Conservation (phyloP, 2,329 filamentous ascomycete genomes). For the Cladosporium oxysporum region DNA sequence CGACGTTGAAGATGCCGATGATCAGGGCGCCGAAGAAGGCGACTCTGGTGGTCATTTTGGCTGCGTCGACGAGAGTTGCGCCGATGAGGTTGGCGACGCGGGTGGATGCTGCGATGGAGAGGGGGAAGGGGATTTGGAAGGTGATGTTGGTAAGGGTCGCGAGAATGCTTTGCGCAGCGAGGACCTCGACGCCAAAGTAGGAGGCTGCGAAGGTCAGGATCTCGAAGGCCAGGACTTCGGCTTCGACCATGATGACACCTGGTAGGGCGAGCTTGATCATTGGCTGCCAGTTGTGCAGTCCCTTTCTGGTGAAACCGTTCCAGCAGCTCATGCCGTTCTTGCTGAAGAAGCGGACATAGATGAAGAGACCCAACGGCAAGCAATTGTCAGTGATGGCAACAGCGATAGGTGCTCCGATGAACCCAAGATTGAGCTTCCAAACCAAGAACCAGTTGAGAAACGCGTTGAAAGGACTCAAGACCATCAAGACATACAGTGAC, state of each 20-base stretch:
- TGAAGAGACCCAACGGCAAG: conserved; percentile 67
- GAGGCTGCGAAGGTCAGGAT: conserved; percentile 79
- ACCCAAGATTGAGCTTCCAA: conserved; percentile 67
- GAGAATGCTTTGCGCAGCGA: conserved; percentile 68
- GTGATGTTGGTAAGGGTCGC: conserved; percentile 31
- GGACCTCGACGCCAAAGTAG: conserved; percentile 72
- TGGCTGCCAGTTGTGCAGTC: conserved; percentile 71
- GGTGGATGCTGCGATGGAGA: conserved; percentile 85
- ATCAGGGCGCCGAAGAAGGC: conserved; percentile 65
- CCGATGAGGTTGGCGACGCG: conserved; percentile 90
- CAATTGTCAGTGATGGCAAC: conserved; percentile 73
- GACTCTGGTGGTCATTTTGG: conserved; percentile 75
- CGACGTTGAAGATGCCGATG: conserved; percentile 77
- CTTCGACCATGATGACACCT: conserved; percentile 88
- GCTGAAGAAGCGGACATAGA: conserved; percentile 71
- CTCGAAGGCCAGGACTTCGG: conserved; percentile 90
- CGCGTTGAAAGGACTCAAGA: conserved; percentile 79
- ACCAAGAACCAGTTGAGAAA: conserved; percentile 78
- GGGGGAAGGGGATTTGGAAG: conserved; percentile 67
- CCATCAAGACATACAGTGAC: conserved; percentile 75
- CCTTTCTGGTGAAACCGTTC: conserved; percentile 70
- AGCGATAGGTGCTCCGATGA: conserved; percentile 75
- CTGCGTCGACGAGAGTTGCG: conserved; percentile 76
- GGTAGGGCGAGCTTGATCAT: conserved; percentile 87
- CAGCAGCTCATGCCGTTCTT: conserved; percentile 67